phyloP scores from a whole-genome alignment of 177 flowering plant genomes.

The Vitis hybrid region DNA sequence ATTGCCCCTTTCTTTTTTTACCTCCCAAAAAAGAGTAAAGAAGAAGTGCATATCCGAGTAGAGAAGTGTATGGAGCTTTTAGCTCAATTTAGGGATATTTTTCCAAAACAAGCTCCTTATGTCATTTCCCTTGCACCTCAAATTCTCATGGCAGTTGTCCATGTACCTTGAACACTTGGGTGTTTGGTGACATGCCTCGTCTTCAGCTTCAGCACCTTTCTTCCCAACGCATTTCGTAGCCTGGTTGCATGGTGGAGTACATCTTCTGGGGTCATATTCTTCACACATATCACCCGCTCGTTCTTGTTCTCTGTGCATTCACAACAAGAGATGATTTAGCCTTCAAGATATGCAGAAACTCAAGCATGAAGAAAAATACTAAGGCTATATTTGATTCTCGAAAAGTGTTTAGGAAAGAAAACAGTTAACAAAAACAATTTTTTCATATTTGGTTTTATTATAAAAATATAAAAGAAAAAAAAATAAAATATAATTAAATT shows the following conservation, averaged over 20 bases:
- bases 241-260: constrained; percentile 68
- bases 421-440: not conserved
- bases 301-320: constrained; percentile 65
- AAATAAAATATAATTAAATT: no score
- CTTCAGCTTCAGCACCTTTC: constrained; percentile 81
- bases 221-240: constrained; percentile 77
- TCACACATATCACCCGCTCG: constrained; percentile 73
- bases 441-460: no score
- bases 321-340: not conserved
- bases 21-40: no score
- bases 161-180: constrained; percentile 93
- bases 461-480: no score
- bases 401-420: not conserved
- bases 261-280: constrained; percentile 76
- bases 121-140: constrained; percentile 5
- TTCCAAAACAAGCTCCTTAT: no score
- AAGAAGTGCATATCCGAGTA: no score
- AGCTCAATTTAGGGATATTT: no score
- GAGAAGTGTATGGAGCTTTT: no score
- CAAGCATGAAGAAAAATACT: no score
- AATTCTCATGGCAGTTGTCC: constrained; percentile 63
- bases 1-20: no score
- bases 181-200: constrained; percentile 76
- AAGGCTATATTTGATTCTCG: no score
- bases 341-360: no score